Percentiles rank a stretch among this genome's conserved stretches.
phyloP scores from a whole-genome alignment of 768 basidiomycete genomes.

The Epithele typhae region DNA sequence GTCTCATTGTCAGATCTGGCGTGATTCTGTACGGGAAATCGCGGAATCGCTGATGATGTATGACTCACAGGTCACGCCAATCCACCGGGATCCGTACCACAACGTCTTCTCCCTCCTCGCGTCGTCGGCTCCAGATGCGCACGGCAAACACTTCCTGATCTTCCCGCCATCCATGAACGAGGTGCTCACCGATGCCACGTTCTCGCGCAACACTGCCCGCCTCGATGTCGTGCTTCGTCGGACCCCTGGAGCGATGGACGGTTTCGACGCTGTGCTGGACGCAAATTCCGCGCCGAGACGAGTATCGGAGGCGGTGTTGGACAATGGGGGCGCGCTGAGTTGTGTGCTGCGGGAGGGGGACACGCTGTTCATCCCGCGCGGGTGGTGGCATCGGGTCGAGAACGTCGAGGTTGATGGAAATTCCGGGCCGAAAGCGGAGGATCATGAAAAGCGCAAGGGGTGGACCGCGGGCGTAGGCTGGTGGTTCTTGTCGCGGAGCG shows the following conservation, averaged over 20 bases:
- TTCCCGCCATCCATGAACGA: conserved; percentile 15
- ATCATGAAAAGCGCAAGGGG: neutral
- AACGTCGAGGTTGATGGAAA: conserved; percentile 16
- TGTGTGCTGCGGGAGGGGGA: conserved; percentile 22
- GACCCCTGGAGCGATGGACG: neutral
- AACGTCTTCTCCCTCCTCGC: conserved; percentile 21
- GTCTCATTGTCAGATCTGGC: too few species aligned
- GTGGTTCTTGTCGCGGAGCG: conserved; percentile 21
- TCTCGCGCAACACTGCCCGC: conserved; percentile 15
- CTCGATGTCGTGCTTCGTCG: conserved; percentile 9
- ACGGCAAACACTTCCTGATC: conserved; percentile 21
- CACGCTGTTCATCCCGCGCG: conserved; percentile 21
- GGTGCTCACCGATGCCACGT: conserved; percentile 4
- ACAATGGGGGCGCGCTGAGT: conserved; percentile 5
- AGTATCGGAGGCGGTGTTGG: conserved; percentile 6
- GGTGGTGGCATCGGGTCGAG: conserved; percentile 26
- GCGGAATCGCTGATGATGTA: neutral
- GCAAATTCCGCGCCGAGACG: neutral
- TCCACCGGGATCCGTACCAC: conserved; percentile 23
- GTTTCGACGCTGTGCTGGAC: conserved; percentile 5
- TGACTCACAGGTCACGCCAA: conserved; percentile 16
- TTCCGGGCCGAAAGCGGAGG: neutral
- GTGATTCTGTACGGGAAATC: too few species aligned
- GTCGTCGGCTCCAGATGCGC: conserved; percentile 10
- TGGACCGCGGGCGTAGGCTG: conserved; percentile 24